A percentile compares a stretch with the other conserved stretches of the same genome.
Conservation (phyloP, 1,139 yeast species). For the Magnusiomyces paraingens region DNA sequence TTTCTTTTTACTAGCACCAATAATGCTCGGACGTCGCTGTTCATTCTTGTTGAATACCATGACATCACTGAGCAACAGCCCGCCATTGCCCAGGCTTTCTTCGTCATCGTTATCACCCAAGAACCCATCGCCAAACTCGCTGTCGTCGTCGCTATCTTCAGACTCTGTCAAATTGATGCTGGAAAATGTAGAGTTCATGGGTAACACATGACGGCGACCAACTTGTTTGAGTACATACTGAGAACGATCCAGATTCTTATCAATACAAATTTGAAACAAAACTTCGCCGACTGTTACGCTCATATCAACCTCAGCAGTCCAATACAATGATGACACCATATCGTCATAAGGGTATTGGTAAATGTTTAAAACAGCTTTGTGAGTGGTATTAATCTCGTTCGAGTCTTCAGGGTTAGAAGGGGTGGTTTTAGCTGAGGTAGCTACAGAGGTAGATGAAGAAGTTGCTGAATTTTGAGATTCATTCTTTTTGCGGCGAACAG, state of each 20-base stretch:
- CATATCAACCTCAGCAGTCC: constrained; percentile 23
- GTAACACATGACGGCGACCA: constrained; percentile 22
- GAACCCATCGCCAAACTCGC: neutral
- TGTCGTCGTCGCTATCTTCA: constrained; percentile 5
- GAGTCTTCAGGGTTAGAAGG: constrained; percentile 8
- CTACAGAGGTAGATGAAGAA: neutral
- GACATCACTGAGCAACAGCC: neutral
- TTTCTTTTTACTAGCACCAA: neutral
- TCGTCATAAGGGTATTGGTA: constrained; percentile 35
- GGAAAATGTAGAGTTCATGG: constrained; percentile 7
- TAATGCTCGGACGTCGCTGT: neutral
- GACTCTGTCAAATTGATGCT: constrained; percentile 2
- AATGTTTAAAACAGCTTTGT: constrained; percentile 21
- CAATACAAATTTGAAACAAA: constrained; percentile 31
- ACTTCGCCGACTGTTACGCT: constrained; percentile 26
- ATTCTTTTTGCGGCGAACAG: constrained; percentile 9
- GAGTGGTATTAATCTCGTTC: constrained; percentile 7
- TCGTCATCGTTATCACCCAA: constrained; percentile 6
- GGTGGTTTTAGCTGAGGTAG: neutral
- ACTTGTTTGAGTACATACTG: constrained; percentile 33
- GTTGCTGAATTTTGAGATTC: constrained; percentile 6
- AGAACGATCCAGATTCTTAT: constrained; percentile 30
- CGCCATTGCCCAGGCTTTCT: neutral
- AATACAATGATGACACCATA: constrained; percentile 28
- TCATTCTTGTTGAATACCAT: neutral